phyloP scores from a whole-genome alignment of 305 asterid species.

The Withania somnifera region DNA sequence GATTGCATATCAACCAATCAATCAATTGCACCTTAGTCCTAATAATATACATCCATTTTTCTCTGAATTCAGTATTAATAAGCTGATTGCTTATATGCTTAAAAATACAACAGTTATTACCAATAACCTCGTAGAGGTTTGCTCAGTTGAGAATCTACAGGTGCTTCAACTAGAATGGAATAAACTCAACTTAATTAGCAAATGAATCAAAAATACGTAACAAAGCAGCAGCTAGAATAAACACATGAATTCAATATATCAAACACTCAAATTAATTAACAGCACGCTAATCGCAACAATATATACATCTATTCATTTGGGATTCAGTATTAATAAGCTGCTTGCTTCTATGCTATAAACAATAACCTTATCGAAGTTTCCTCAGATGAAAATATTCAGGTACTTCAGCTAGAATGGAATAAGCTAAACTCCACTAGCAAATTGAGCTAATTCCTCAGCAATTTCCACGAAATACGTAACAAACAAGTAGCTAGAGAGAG shows the following conservation, averaged over 20 bases:
- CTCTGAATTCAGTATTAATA: not conserved
- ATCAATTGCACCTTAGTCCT: not conserved
- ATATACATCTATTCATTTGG: not conserved
- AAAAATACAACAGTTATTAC: not conserved
- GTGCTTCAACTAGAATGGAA: not conserved
- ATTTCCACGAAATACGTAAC: not conserved
- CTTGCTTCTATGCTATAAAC: not conserved
- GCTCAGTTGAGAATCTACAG: not conserved
- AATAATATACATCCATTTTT: not conserved
- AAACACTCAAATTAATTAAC: not conserved
- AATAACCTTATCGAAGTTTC: not conserved
- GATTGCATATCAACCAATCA: not conserved
- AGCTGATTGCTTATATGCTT: not conserved
- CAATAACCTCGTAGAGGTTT: not conserved
- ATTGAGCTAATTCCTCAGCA: not conserved
- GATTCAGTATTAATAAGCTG: not conserved
- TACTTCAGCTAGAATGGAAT: not conserved
- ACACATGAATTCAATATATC: too few species aligned
- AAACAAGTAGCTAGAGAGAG: not conserved
- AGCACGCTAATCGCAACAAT: not conserved
- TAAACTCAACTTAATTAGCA: not conserved
- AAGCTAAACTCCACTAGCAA: not conserved
- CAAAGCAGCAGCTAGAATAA: not conserved
- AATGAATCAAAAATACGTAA: not conserved
- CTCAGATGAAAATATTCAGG: too few species aligned